Evolutionary conservation across 1,139 yeast species (phyloP).

Genomic region (Spathaspora sp.): DNA sequence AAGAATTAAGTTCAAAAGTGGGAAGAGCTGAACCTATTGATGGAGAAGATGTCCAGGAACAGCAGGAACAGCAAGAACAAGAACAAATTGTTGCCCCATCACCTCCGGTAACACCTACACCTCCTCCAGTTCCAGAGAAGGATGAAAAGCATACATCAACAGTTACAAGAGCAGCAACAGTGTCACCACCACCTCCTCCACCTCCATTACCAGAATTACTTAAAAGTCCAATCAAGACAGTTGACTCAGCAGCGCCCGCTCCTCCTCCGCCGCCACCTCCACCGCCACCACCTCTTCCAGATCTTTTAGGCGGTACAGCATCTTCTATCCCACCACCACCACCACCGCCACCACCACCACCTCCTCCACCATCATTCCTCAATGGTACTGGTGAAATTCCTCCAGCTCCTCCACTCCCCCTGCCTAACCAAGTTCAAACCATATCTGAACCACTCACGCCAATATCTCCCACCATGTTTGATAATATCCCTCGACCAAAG

Average conservation of each 20-base stretch:
- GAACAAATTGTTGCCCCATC: background rate
- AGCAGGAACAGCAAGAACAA: constrained; percentile 1
- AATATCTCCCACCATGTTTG: constrained; percentile 45
- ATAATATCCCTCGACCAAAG: constrained; percentile 70
- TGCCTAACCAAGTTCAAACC: constrained; percentile 21
- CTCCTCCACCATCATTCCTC: constrained; percentile 26
- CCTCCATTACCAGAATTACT: constrained; percentile 4
- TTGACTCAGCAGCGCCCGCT: constrained; percentile 21
- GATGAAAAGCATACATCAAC: constrained; percentile 13
- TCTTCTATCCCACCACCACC: constrained; percentile 24
- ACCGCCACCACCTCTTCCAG: constrained; percentile 22
- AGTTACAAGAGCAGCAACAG: too few species aligned
- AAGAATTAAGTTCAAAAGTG: constrained; percentile 57
- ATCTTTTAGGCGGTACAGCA: constrained; percentile 16
- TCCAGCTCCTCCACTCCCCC: constrained; percentile 24
- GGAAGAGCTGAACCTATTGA: constrained; percentile 35
- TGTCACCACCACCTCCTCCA: constrained; percentile 7
- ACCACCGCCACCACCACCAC: constrained; percentile 16
- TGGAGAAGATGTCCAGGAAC: constrained; percentile 11
- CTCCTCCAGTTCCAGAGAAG: constrained; percentile 11
- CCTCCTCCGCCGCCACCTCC: constrained; percentile 31
- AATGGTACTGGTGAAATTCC: constrained; percentile 18
- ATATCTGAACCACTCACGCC: constrained; percentile 27
- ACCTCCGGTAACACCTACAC: background rate
- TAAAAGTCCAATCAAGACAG: constrained; percentile 5